Conservation (phyloP, 2,329 filamentous ascomycete genomes). For the Fusarium verrucosum region DNA sequence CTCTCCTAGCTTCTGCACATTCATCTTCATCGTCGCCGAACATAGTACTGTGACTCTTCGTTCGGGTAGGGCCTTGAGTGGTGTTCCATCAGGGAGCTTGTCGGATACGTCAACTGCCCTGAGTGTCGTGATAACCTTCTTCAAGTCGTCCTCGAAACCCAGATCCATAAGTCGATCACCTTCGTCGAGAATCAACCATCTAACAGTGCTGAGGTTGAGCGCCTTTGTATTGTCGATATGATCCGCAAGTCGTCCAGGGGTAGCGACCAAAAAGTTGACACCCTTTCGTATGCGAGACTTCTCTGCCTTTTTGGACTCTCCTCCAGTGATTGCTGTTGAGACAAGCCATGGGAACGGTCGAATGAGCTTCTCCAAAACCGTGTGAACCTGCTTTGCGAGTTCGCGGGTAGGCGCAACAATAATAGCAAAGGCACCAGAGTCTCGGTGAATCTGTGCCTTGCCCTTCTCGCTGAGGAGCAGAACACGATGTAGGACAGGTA, state of each 20-base stretch:
- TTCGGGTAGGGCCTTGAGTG: slow-evolving; percentile 72
- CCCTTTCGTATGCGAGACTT: slow-evolving; percentile 95
- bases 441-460: slow-evolving; percentile 73
- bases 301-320: slow-evolving; percentile 78
- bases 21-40: slow-evolving; percentile 98
- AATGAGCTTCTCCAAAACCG: slow-evolving; percentile 84
- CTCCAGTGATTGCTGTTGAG: slow-evolving; percentile 80
- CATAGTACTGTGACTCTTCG: slow-evolving; percentile 89
- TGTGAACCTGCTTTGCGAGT: slow-evolving; percentile 90
- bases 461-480: slow-evolving; percentile 74
- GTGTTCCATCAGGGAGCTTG: slow-evolving; percentile 66
- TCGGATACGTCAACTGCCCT: slow-evolving; percentile 69
- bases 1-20: slow-evolving; percentile 90
- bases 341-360: slow-evolving; percentile 95
- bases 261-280: slow-evolving; percentile 94
- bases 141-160: slow-evolving; percentile 94
- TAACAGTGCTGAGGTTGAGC: slow-evolving; percentile 84
- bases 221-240: slow-evolving; percentile 93
- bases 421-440: slow-evolving; percentile 92
- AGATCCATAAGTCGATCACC: slow-evolving; percentile 98
- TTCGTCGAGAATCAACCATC: slow-evolving; percentile 95
- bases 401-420: slow-evolving; percentile 95
- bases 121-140: slow-evolving; percentile 83
- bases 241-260: slow-evolving; percentile 88
- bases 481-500: slow-evolving; percentile 90